Evolutionary conservation across 2,329 filamentous ascomycete genomes (phyloP), one percentile per base, ranked within the genome.

Genomic region (Ascochyta rabiei): DNA sequence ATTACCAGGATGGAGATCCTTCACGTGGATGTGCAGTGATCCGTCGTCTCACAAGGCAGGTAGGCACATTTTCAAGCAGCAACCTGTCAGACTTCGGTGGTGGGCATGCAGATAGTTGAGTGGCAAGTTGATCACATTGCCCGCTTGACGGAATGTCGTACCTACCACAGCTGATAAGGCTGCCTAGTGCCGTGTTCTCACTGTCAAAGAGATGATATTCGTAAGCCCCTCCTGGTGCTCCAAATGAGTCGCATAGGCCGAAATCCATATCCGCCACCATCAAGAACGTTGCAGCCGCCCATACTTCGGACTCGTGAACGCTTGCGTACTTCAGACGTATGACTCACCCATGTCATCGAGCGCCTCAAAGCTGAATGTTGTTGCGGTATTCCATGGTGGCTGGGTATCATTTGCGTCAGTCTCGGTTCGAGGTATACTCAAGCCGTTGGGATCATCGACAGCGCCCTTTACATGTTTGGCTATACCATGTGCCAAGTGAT

Each of bases 141-240:
- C 9, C 12, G 26, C 26, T 10, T 9, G 26, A 28, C 3, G 9
- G 7, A 28, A 10, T 28, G 7, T 28, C 16, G 21, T 31, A 39
- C 26, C 35, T 38, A 24, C 8, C 15, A 15, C 21, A 18, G 10
- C 23, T 53, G 26, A 53, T 44, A 48, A 44, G 51, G 39, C 44
- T 48, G 39, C 24, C 10, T n/a, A n/a, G 16, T 37, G 16, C 44
- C 26, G 38, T 12, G 8, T 5, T 6, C 15, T 53, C 15, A 38
- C 5, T 18, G 7, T 28, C 26, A 28, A 10, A 28, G 6, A 43
- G 24, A 42, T 19, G 28, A 46, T 46, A 18, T 31, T 33, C 33
- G 18, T 26, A 10, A 16, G 13, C 44, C 35, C 39, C 15, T 43
- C 33, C 28, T 48, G 13, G 39, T 13, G 10, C 12, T 26, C 19